These are phyloP conservation scores for Umbelopsis sp. DNA, from an alignment of 371 early-diverging fungal genomes.

Conservation along the genomic window DNA sequence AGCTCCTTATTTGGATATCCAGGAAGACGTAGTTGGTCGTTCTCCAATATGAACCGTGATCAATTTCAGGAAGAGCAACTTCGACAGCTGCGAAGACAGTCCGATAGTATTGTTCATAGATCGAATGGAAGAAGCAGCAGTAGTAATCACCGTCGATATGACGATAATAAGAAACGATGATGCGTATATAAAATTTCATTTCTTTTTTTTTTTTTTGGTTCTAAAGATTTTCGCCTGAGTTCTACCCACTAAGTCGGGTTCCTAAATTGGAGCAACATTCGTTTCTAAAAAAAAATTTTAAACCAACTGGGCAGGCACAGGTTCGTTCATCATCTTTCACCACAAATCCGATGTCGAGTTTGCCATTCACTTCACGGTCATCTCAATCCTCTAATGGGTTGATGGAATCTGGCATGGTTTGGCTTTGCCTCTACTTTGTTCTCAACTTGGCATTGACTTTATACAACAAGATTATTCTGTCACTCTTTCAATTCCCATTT, in stretches of 20 bases:
- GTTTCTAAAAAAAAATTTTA: slow-evolving; percentile 15
- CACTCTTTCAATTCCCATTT: slow-evolving; percentile 72
- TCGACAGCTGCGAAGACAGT: neutral
- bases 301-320: neutral
- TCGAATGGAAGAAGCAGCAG: too few species aligned
- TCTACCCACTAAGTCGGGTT: neutral
- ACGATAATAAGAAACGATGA: neutral
- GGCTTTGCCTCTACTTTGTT: slow-evolving; percentile 76
- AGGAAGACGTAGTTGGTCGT: neutral
- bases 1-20: slow-evolving; percentile 7
- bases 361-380: slow-evolving; percentile 15
- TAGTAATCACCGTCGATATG: neutral
- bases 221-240: too few species aligned
- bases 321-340: slow-evolving; percentile 14
- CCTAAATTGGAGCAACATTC: neutral
- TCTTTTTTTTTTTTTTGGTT: neutral
- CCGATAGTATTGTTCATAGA: neutral
- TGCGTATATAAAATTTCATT: neutral
- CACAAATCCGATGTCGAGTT: slow-evolving; percentile 8
- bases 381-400: slow-evolving; percentile 1
- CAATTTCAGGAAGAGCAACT: slow-evolving; percentile 10
- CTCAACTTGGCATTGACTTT: slow-evolving; percentile 83
- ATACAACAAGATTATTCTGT: slow-evolving; percentile 80
- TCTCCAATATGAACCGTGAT: neutral
- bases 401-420: slow-evolving; percentile 55